Evolutionary conservation across 306 rosid genomes (phyloP).

Genomic region (Benincasa hispida): DNA sequence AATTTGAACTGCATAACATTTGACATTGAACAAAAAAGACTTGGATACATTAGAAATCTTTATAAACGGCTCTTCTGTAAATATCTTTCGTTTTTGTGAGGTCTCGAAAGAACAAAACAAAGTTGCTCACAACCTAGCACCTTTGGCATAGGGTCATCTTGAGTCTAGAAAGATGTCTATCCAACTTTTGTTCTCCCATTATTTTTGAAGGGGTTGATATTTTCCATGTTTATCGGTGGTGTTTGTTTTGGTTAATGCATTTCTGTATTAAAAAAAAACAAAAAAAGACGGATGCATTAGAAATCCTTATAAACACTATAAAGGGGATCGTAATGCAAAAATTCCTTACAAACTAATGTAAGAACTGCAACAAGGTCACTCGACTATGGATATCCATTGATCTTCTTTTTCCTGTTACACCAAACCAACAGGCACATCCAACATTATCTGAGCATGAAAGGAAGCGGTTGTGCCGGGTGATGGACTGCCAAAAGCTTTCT

Average conservation of each 20-base stretch:
- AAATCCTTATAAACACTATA: neutral
- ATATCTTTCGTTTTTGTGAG: neutral
- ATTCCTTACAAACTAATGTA: neutral
- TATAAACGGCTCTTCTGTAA: neutral
- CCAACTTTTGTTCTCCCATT: too few species aligned
- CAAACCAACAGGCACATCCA: slow-evolving; percentile 72
- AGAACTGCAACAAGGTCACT: neutral
- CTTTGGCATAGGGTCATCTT: too few species aligned
- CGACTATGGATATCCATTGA: neutral
- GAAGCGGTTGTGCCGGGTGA: slow-evolving; percentile 79
- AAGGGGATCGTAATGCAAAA: neutral
- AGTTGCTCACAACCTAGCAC: too few species aligned
- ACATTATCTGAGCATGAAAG: slow-evolving; percentile 86
- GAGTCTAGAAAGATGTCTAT: too few species aligned
- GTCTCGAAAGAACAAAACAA: too few species aligned
- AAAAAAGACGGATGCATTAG: neutral
- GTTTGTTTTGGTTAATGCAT: too few species aligned
- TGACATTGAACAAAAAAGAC: neutral
- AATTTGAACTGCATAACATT: neutral
- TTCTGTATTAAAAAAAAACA: neutral
- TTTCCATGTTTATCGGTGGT: too few species aligned
- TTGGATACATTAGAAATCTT: neutral
- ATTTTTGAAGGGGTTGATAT: too few species aligned
- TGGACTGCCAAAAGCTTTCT: slow-evolving; percentile 94
- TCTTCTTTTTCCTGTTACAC: neutral